Base-by-base conservation (phyloP, 2,329 filamentous ascomycete species). In the Juglanconis sp. region DNA sequence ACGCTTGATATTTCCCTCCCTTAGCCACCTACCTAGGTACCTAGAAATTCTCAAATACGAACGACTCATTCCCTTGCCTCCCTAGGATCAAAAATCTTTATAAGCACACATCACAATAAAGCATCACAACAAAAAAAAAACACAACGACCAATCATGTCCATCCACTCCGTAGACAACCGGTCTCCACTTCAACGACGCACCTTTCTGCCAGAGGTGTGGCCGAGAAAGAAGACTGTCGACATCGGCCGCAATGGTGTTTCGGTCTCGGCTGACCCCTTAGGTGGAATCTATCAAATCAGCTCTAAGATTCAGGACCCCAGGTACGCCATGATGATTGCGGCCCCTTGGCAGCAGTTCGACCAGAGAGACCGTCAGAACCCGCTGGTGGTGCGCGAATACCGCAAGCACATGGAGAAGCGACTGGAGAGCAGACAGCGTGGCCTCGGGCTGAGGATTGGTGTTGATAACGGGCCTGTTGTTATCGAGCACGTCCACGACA, bases 341-440 rank as follows among this genome's bases (percentile, higher is more conserved):
- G 60, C 53, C 1, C 65, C 64, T 3, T 67, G 60, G 61, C 59
- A 36, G 9, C 66, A 67, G 36, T 67, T 67, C 17, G 64, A 66
- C 52, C 57, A 62, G 4, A 3, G 10, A 2, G 42, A 49, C 24
- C 64, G 65, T 15, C 53, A 42, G 34, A 49, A 64, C 32, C 66
- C 57, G 15, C 13, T 10, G 2, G 61, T 62, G 7, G 65, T 67
- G 17, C 60, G 65, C 1, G 34, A 10, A 15, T 67, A 66, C 54
- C 63, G 66, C 17, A 62, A 52, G 24, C 52, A 56, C 2, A 59
- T 64, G 51, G 64, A 65, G 24, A 52, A 62, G 3, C 50, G 54
- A 11, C 58, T 65, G 3, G 51, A 34, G 11, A 11, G 36, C 15
- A 32, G 53, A 7, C 13, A 13, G 3, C 24, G 5, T 1, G 57